Conservation (phyloP, 306 rosid genomes). For the Trifolium pratense region DNA sequence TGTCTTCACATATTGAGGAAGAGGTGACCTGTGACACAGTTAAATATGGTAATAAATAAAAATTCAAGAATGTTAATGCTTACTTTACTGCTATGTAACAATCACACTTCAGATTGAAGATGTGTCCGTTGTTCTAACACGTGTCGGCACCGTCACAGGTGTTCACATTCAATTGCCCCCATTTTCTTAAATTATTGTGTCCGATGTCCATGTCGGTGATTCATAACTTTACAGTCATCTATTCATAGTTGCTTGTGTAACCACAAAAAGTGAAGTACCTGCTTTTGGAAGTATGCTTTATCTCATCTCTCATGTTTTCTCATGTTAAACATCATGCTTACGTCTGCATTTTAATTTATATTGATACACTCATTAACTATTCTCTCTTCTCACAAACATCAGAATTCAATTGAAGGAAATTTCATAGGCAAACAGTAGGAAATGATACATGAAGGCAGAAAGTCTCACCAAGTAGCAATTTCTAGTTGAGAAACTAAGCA, state of each 20-base stretch:
- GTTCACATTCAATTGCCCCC: neutral
- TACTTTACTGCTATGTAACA: neutral
- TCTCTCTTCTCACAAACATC: too few relatives aligned
- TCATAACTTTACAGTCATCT: too few relatives aligned
- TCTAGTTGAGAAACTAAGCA: slow-evolving; percentile 23
- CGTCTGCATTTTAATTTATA: neutral
- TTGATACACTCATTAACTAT: too few relatives aligned
- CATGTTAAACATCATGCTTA: too few relatives aligned
- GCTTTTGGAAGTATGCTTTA: slow-evolving; percentile 21
- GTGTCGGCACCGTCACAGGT: neutral
- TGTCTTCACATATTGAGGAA: slow-evolving; percentile 57
- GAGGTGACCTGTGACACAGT: slow-evolving; percentile 69
- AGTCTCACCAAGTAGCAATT: neutral
- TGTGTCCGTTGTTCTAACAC: neutral
- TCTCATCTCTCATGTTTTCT: too few relatives aligned
- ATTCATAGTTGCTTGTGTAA: too few relatives aligned
- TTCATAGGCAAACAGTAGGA: slow-evolving; percentile 6
- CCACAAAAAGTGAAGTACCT: neutral
- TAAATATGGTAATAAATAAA: slow-evolving; percentile 20
- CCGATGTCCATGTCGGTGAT: too few relatives aligned
- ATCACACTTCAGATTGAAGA: neutral
- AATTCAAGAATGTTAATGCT: slow-evolving; percentile 15
- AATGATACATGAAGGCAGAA: slow-evolving; percentile 28
- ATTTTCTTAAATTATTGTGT: neutral
- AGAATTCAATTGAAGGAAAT: slow-evolving; percentile 20